A percentile compares a stretch with the other conserved stretches of the same genome.
These are phyloP conservation scores for Myxozyma geophila DNA, from an alignment of 805 yeast species.

Conservation along the genomic window DNA sequence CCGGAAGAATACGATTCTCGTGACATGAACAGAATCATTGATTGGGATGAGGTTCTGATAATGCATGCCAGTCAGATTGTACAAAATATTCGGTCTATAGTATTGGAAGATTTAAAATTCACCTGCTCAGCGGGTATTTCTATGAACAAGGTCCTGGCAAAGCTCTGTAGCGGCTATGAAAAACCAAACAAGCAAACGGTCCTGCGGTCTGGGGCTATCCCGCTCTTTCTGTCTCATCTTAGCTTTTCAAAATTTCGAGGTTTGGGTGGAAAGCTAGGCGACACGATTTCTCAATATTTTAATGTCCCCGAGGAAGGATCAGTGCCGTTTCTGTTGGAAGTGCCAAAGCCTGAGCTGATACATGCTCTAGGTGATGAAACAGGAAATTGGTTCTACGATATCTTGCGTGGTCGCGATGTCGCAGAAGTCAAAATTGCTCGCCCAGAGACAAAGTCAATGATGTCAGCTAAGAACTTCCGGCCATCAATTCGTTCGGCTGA, in stretches of 20 bases:
- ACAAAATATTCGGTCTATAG: constrained; percentile 55
- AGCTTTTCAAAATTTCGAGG: constrained; percentile 81
- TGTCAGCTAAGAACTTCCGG: constrained; percentile 79
- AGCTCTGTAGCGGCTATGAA: constrained; percentile 79
- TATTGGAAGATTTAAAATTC: constrained; percentile 65
- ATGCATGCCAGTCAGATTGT: constrained; percentile 69
- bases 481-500: constrained; percentile 55
- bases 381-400: constrained; percentile 59
- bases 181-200: constrained; percentile 85
- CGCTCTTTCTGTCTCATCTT: constrained; percentile 61
- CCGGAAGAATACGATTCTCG: constrained; percentile 31
- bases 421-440: constrained; percentile 59
- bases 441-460: constrained; percentile 80
- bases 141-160: constrained; percentile 75
- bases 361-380: constrained; percentile 51
- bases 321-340: constrained; percentile 57
- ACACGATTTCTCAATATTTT: constrained; percentile 56
- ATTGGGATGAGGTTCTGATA: constrained; percentile 83
- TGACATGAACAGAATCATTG: constrained; percentile 40
- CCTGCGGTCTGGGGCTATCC: constrained; percentile 55
- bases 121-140: constrained; percentile 91
- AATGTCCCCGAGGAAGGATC: constrained; percentile 55
- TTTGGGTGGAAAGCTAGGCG: constrained; percentile 88
- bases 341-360: constrained; percentile 49
- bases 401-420: constrained; percentile 66